Evolutionary conservation across 2,329 filamentous ascomycete species (phyloP), one percentile per base, ranked within the genome.

Genomic region (Xylariaceae sp.): DNA sequence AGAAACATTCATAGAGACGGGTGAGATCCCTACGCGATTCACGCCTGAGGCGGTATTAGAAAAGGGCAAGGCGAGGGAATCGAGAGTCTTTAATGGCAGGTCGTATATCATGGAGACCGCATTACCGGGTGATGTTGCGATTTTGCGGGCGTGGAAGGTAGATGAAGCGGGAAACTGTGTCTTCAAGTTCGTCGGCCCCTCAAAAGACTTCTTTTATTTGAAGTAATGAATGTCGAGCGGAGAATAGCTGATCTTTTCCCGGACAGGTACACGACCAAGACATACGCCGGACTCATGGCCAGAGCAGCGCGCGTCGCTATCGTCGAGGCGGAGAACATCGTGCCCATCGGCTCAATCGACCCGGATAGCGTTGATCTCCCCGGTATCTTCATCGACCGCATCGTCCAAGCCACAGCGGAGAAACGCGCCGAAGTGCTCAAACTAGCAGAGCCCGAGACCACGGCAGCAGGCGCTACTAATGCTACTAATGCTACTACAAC

Each of bases 291-390:
- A 4, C 79, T 89, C 59, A 89, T 91, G 87, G 89, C 87, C 56
- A 91, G 92, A 72, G 89, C 89, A 0, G 89, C 88, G 0, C 81
- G 80, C 47, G 66, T 88, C 40, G 86, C 88, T 30, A 91, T 95
- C 41, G 88, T 94, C 39, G 89, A 95, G 68, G 89, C 89, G 1
- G 89, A 95, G 66, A 80, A 92, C 59, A 90, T 95, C 56, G 89
- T 95, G 50, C 83, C 86, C 2, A 71, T 84, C 1, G 89, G 89
- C 29, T 80, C 82, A 2, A 85, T 95, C 40, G 79, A 85, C 51
- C 84, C 89, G 2, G 85, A 88, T 57, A 81, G 85, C 43, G 84
- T 95, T 4, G 85, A 94, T 65, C 76, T 95, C 3, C 88, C 88
- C 0, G 89, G 89, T 7, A 91, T 95, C 62, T 94, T 85, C 68